A percentile compares a stretch with the other conserved stretches of the same genome.
Conservation (phyloP, 352 stramenopile genomes). For the Phytophthora melonis region DNA sequence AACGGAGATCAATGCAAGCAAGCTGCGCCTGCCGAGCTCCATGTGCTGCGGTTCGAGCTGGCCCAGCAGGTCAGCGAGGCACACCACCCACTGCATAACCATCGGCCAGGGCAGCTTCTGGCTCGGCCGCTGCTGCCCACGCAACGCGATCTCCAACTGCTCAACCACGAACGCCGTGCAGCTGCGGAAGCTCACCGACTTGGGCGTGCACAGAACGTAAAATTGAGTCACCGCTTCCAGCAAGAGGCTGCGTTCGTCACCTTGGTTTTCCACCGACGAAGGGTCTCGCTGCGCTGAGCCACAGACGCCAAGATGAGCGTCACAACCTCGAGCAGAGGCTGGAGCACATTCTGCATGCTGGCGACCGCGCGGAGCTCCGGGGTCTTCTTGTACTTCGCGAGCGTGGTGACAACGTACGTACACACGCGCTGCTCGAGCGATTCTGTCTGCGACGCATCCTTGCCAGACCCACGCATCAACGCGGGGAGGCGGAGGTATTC, state of each 20-base stretch:
- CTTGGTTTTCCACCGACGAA: slow-evolving; percentile 1
- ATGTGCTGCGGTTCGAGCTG: slow-evolving; percentile 71
- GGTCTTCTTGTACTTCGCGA: slow-evolving; percentile 70
- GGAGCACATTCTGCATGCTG: slow-evolving; percentile 72
- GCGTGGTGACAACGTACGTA: slow-evolving; percentile 64
- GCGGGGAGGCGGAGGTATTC: slow-evolving; percentile 50
- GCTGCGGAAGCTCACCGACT: slow-evolving; percentile 76
- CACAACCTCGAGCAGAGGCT: slow-evolving; percentile 70
- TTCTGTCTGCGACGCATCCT: slow-evolving; percentile 18
- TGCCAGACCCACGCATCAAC: slow-evolving; percentile 28
- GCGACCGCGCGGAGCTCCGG: slow-evolving; percentile 65
- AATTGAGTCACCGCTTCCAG: slow-evolving; percentile 71
- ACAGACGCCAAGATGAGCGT: slow-evolving; percentile 49
- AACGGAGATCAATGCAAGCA: slow-evolving; percentile 78
- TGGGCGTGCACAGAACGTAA: slow-evolving; percentile 71
- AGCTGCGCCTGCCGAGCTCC: slow-evolving; percentile 62
- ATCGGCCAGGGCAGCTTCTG: slow-evolving; percentile 61
- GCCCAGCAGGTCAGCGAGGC: slow-evolving; percentile 68
- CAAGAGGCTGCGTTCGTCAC: slow-evolving; percentile 49
- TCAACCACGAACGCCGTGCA: slow-evolving; percentile 80
- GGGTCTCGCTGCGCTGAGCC: slow-evolving; percentile 7
- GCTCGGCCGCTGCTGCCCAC: slow-evolving; percentile 35
- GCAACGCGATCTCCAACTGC: slow-evolving; percentile 57
- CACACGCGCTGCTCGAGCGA: slow-evolving; percentile 56
- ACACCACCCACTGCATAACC: slow-evolving; percentile 77